These are phyloP conservation scores for Tinospora cordifolia DNA, from an alignment of 164 flowering plant genomes.

Conservation along the genomic window DNA sequence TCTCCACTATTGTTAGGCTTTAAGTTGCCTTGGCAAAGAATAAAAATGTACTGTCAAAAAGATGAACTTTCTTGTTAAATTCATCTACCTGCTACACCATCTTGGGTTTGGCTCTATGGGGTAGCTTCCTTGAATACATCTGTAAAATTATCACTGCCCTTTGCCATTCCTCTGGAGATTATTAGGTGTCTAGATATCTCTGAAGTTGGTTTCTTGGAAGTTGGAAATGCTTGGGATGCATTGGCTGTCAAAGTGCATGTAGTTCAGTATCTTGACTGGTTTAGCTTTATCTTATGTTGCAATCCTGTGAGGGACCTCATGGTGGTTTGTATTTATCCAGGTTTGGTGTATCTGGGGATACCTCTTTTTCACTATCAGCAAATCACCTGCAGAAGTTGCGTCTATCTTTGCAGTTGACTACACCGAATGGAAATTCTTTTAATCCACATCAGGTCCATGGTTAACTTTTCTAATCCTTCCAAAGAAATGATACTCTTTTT, in stretches of 20 bases:
- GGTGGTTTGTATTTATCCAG: constrained; percentile 26
- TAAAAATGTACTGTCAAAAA: no score
- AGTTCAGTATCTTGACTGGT: background rate
- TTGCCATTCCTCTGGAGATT: no score
- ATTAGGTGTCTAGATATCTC: no score
- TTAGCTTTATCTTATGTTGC: background rate
- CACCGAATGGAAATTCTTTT: constrained; percentile 56
- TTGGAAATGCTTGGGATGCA: no score
- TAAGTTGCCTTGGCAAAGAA: no score
- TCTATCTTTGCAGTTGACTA: constrained; percentile 56
- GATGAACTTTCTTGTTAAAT: no score
- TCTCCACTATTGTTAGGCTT: no score
- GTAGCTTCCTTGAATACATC: no score
- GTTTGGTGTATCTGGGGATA: constrained; percentile 53
- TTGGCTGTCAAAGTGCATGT: background rate
- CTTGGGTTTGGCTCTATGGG: no score
- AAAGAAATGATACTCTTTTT: constrained; percentile 1
- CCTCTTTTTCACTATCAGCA: constrained; percentile 60
- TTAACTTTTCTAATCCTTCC: constrained; percentile 1
- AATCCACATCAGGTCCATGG: constrained; percentile 80
- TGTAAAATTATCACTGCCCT: no score
- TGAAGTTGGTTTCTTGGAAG: no score
- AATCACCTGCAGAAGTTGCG: constrained; percentile 92
- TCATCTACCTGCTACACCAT: no score
- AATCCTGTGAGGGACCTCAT: constrained; percentile 4